Evolutionary conservation across 257 asterid species (phyloP), one percentile per base, ranked within the genome.

Genomic region (Haberlea rhodopensis): DNA sequence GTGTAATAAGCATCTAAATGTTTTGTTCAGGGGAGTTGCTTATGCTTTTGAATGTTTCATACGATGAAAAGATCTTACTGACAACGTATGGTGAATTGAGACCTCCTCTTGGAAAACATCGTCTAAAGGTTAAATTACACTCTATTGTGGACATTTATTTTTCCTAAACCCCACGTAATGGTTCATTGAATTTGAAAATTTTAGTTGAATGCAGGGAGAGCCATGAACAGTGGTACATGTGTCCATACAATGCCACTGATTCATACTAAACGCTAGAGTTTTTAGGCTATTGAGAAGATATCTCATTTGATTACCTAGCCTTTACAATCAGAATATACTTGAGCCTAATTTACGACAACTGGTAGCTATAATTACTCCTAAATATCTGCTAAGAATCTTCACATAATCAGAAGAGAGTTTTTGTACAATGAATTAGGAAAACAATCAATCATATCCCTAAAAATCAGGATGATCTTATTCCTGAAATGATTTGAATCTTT

Each of bases 51-150:
- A 80, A 76, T 72, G 84, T 87, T 63, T 86, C 95, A 31, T 75
- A 83, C 54, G 99, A 94, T 66, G 95, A 83, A 67, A 94, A 79
- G 79, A 65, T 85, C 57, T 79, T 90, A 57, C 92, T 88, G 32
- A 76, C 89, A 66, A 79, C 99, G 13, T 94, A 84, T 78, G 99
- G 99, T 66, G 96, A 87, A 81, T 70, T 94, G 72, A 86, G 80
- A 78, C 99, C 99, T 40, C 99, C 99, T 75, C 96, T 94, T 31
- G 97, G 99, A 56, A 86, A 87, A 71, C 90, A 94, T 78, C 96
- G 97, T 5, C 74, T 94, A 71, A 90, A 90, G 99, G 99, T 84
- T 70, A 59, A 78, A 61, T 76, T 22, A 59, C 70, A 32, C 63
- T 63, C 57, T 60, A 21, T 55, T 16, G 20, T 55, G 28, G 52